Base-by-base conservation (phyloP, 1,139 yeast species). In the Pichia inconspicua region DNA sequence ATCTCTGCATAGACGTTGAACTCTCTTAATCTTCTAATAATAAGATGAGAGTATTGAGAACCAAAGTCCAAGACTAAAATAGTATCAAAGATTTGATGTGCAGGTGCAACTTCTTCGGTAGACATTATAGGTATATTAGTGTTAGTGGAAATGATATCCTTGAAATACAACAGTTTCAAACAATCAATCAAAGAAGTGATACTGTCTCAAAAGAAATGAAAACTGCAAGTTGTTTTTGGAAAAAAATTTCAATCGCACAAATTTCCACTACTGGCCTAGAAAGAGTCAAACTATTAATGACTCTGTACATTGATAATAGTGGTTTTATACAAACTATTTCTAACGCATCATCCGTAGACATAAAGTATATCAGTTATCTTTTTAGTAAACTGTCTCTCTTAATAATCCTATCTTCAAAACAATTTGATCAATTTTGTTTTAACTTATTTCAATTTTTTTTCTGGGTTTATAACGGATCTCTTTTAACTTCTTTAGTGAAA, bases 1-100 rank as follows among this genome's bases (percentile, higher is more conserved):
- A 92, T 92, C 73, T 94, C 99, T 57, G 98, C 97, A 70, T 94
- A 92, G 58, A 92, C 92, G 68, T 92, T 88, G 75, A 90, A 88
- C 69, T 92, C 99, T 77, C 99, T 87, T 63, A 92, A 77, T 72
- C 98, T 86, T 73, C 99, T 85, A 54, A 97, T 92, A 69, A 92
- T 89, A 66, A 92, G 74, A 66, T 92, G 99, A 53, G 96, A 87
- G 74, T 92, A 92, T 73, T 92, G 99, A 53, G 98, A 92, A 55
- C 98, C 99, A 66, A 92, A 92, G 69, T 92, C 99, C 67, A 92
- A 80, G 67, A 92, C 97, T 74, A 92, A 77, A 60, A 92, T 89
- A 75, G 98, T 92, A 78, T 92, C 96, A 69, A 89, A 90, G 53
- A 86, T 87, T 61, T 78, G 78, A 38, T 52, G 53, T 25, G 56